Evolutionary conservation across 805 yeast species (phyloP), one percentile per base, ranked within the genome.

Genomic region (Yarrowia osloensis): DNA sequence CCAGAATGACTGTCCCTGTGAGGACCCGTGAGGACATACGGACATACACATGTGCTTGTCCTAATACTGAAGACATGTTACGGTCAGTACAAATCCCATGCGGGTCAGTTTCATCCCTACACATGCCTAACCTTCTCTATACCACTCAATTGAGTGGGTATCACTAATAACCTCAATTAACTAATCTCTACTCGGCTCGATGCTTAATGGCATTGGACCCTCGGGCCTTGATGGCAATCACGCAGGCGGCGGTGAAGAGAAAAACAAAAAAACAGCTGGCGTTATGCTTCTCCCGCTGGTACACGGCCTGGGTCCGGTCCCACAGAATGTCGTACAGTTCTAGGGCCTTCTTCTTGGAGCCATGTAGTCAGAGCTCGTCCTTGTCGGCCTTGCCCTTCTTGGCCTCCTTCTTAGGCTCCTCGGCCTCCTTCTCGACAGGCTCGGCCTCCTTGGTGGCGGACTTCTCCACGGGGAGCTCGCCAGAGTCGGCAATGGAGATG

Each of bases 401-500:
- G 42, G 29, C 42, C 42, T 52, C 42, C 40, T 33, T 17, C 35
- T 70, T 70, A 21, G 74, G 62, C 59, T 68, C 71, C 66, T 72
- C 24, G 49, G 49, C 69, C 9, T 68, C 47, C 46, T 70, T 66
- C 33, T 69, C 65, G 31, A 57, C 67, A 17, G 70, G 29, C 19
- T 33, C 29, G n/a, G 61, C 40, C 44, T 35, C 31, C 44, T 35
- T 35, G 39, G 39, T 4, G 19, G 15, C 39, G 39, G 39, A 15
- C 54, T 49, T 49, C 55, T 49, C 55, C 17, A 49, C 22, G 39
- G 55, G 55, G 55, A 54, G 40, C 65, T 88, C 90, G 69, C 98
- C 98, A 70, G 90, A 81, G 69, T 85, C 86, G 61, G 81, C 83
- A 72, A 93, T 88, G 70, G 79, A 82, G 69, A 94, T 81, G 29